Conservation (phyloP, 176 grass and related monocot genomes). For the Avena sativa region DNA sequence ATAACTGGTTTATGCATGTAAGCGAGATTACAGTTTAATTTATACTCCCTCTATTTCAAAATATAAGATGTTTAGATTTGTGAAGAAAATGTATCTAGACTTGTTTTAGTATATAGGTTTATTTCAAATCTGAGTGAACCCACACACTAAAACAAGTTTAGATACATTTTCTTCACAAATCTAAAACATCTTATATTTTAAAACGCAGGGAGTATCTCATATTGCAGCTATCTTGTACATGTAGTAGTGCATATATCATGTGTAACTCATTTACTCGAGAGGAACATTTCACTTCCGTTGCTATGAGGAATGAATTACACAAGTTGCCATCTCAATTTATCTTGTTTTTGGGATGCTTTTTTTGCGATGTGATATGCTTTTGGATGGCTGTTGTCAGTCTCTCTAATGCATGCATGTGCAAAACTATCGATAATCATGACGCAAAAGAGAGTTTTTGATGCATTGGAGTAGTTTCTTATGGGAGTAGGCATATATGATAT, state of each 20-base stretch:
- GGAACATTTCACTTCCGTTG: conserved; percentile 19
- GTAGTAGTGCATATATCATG: conserved; percentile 55
- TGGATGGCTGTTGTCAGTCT: conserved; percentile 11
- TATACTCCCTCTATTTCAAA: not conserved
- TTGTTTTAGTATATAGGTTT: too few species aligned
- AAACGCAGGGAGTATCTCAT: not conserved
- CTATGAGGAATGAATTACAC: conserved; percentile 29
- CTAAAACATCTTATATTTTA: too few species aligned
- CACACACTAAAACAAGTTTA: too few species aligned
- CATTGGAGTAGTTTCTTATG: conserved; percentile 33
- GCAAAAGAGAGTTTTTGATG: conserved; percentile 26
- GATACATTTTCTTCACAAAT: too few species aligned
- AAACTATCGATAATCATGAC: not conserved
- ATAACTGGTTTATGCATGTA: conserved; percentile 23
- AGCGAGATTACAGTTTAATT: conserved; percentile 22
- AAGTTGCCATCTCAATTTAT: not conserved
- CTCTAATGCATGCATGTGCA: conserved; percentile 26
- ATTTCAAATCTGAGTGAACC: too few species aligned
- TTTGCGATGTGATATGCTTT: not conserved
- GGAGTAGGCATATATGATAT: conserved; percentile 15
- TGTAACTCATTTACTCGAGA: conserved; percentile 54
- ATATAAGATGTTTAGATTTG: too few species aligned
- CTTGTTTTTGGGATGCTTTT: conserved; percentile 10
- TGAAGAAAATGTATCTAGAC: too few species aligned
- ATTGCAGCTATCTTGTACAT: conserved; percentile 75